These are phyloP conservation scores for Angomonas deanei DNA, from an alignment of 208 protist genomes.

Conservation along the genomic window DNA sequence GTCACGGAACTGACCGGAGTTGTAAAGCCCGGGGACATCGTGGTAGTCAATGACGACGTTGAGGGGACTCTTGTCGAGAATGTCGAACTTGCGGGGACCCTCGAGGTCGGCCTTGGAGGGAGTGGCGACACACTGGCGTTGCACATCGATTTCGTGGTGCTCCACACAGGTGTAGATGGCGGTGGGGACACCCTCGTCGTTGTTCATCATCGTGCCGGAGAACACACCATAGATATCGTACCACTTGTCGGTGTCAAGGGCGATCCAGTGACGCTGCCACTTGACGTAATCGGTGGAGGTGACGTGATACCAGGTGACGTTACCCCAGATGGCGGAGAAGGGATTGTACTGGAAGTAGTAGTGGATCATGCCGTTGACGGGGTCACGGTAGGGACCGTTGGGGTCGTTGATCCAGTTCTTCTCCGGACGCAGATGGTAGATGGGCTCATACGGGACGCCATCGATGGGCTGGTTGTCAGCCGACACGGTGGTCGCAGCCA, in stretches of 20 bases:
- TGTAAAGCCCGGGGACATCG: constrained; percentile 27
- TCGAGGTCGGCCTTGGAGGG: constrained; percentile 14
- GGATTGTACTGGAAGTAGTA: constrained; percentile 72
- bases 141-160: constrained; percentile 19
- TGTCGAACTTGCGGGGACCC: constrained; percentile 24
- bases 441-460: constrained; percentile 16
- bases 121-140: constrained; percentile 44
- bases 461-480: not conserved
- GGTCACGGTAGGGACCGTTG: constrained; percentile 56
- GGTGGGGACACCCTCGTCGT: constrained; percentile 26
- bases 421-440: constrained; percentile 51
- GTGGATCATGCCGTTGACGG: constrained; percentile 42
- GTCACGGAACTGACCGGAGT: constrained; percentile 38
- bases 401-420: constrained; percentile 62
- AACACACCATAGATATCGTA: constrained; percentile 41
- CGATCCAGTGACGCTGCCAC: constrained; percentile 26
- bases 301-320: constrained; percentile 58
- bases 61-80: constrained; percentile 21
- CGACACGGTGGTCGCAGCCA: not conserved
- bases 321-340: constrained; percentile 39
- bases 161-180: constrained; percentile 45
- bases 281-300: constrained; percentile 53
- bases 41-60: constrained; percentile 40
- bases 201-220: constrained; percentile 44
- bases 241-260: constrained; percentile 27